Conservation (phyloP, 768 basidiomycete genomes). For the Suillus variegatus region DNA sequence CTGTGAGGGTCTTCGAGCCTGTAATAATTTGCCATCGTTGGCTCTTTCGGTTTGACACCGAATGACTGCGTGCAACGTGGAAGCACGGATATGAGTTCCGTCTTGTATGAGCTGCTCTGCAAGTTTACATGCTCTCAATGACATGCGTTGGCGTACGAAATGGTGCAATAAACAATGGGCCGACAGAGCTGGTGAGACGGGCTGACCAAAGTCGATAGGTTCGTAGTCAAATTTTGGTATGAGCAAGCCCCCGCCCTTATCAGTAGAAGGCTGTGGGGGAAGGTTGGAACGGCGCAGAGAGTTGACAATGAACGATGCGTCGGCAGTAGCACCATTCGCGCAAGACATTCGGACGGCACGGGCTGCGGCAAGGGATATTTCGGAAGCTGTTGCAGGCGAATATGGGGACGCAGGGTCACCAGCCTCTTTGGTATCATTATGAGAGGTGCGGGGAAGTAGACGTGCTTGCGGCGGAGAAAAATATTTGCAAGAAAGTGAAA, state of each 20-base stretch:
- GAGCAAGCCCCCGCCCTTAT: slow-evolving; percentile 22
- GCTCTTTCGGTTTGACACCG: slow-evolving; percentile 14
- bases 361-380: slow-evolving; percentile 39
- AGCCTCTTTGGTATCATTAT: slow-evolving; percentile 2
- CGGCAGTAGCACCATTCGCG: slow-evolving; percentile 41
- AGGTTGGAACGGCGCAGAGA: slow-evolving; percentile 48
- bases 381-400: neutral
- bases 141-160: slow-evolving; percentile 53
- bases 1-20: slow-evolving; percentile 15
- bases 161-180: slow-evolving; percentile 67
- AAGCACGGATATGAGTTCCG: slow-evolving; percentile 50
- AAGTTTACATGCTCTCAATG: slow-evolving; percentile 48
- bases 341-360: slow-evolving; percentile 53
- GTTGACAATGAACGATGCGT: slow-evolving; percentile 60
- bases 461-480: slow-evolving; percentile 10
- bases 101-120: slow-evolving; percentile 53
- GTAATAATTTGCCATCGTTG: slow-evolving; percentile 16
- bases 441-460: slow-evolving; percentile 4
- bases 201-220: slow-evolving; percentile 47
- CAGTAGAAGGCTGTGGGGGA: neutral
- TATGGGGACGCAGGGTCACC: neutral
- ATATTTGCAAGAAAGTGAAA: slow-evolving; percentile 10
- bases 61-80: slow-evolving; percentile 52
- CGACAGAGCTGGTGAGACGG: slow-evolving; percentile 59
- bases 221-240: slow-evolving; percentile 35